phyloP scores from a whole-genome alignment of 2,329 filamentous ascomycete species.

The Epichloe amarillans region DNA sequence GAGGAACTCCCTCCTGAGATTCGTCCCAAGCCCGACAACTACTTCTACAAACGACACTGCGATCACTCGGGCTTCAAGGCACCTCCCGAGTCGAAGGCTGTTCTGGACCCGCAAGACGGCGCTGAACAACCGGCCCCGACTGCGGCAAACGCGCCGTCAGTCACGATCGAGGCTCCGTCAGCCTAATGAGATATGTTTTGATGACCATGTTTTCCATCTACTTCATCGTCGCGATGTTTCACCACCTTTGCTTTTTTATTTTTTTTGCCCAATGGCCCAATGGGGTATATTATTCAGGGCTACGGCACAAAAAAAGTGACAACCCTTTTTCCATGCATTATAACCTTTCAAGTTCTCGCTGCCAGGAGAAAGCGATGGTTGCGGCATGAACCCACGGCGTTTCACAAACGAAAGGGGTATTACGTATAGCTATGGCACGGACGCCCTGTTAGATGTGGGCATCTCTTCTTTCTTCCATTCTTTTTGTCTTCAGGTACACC shows the following conservation, averaged over 20 bases:
- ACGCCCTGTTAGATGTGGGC: not conserved
- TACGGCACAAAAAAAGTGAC: not conserved
- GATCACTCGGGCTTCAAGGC: conserved; percentile 74
- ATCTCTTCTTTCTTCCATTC: not conserved
- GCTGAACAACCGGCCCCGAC: conserved; percentile 20
- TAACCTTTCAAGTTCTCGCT: not conserved
- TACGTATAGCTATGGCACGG: no score
- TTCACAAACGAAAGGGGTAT: not conserved
- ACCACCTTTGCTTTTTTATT: not conserved
- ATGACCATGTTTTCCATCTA: not conserved
- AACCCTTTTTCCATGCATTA: not conserved
- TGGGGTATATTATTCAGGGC: not conserved
- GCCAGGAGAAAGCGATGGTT: not conserved
- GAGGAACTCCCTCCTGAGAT: conserved; percentile 61
- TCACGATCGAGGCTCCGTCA: conserved; percentile 13
- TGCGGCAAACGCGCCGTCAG: conserved; percentile 12
- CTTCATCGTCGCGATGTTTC: not conserved
- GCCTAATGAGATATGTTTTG: conserved; percentile 1
- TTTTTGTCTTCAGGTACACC: no score
- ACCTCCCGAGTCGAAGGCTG: conserved; percentile 43
- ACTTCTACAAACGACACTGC: conserved; percentile 80
- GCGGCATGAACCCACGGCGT: not conserved
- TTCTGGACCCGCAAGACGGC: conserved; percentile 41
- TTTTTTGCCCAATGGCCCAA: no score
- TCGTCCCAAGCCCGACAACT: conserved; percentile 55